Evolutionary conservation across 2,329 filamentous ascomycete species (phyloP), one percentile per base, ranked within the genome.

Genomic region (Penicillium janthinellum): DNA sequence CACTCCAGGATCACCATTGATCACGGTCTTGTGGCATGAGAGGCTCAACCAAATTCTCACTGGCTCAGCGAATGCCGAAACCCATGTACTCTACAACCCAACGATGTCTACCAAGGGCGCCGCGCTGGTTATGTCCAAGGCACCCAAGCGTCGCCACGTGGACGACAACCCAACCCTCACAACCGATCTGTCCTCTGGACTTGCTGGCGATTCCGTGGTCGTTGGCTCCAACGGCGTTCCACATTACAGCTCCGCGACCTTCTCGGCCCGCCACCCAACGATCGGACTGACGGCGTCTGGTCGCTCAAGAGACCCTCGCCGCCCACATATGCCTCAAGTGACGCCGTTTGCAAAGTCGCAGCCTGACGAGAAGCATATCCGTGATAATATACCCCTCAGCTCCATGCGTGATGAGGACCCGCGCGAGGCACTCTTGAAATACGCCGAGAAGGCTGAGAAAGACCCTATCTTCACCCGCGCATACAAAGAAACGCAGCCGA

Each of bases 341-440:
- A 98, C 95, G 10, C 95, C 95, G 0, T 98, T 98, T 73, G 89
- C 91, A 68, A 95, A 96, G 76, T 90, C 84, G 61, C 90, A 95
- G 70, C 93, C 94, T 0, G 93, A 98, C 74, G 90, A 94, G 75
- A 89, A 90, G 70, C 91, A 96, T 73, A 91, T 99, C 62, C 89
- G 88, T 68, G 87, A 94, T 72, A 91, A 90, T 65, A 96, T 98
- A 55, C 92, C 93, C 31, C 83, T 98, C 12, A 94, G 92, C 63
- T 88, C 87, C 63, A 96, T 99, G 91, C 84, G 96, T 50, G 93
- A 99, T 76, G 95, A 99, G 75, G 95, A 99, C 79, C 95, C 95
- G 0, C 83, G 95, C 64, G 95, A 96, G 77, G 95, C 95, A 48
- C 79, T 99, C 71, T 79, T 99, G 61, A 97, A 96, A 79, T 99